Conservation (phyloP, 176 grass and related monocot genomes). For the Rhynchospora breviuscula region DNA sequence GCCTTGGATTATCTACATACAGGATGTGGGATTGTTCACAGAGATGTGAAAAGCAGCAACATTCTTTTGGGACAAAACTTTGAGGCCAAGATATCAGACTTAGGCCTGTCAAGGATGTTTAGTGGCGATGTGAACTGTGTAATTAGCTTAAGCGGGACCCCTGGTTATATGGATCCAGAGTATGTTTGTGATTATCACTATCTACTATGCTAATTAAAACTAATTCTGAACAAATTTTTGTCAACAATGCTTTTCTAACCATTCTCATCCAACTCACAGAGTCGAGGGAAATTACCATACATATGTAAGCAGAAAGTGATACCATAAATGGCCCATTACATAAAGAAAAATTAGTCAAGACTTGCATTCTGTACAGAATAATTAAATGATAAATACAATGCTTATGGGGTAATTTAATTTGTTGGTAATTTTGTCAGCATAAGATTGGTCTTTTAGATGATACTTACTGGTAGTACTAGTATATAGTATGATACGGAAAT, state of each 20-base stretch:
- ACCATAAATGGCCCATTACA: not conserved
- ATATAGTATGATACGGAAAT: not conserved
- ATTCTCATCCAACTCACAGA: too few species aligned
- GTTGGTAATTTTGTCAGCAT: too few species aligned
- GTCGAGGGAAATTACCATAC: not conserved
- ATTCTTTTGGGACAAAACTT: constrained; percentile 44
- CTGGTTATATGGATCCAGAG: constrained; percentile 59
- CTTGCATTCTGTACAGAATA: not conserved
- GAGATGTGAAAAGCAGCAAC: constrained; percentile 48
- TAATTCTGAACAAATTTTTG: not conserved
- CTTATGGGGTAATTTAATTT: too few species aligned
- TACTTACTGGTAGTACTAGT: too few species aligned
- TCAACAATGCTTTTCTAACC: not conserved
- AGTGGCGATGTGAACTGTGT: constrained; percentile 10
- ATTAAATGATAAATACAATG: not conserved
- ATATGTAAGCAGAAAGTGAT: not conserved
- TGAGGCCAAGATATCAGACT: constrained; percentile 45
- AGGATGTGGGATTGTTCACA: constrained; percentile 42
- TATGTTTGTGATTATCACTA: constrained; percentile 16
- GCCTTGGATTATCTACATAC: constrained; percentile 56
- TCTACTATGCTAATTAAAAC: not conserved
- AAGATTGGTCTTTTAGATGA: too few species aligned
- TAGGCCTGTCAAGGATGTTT: constrained; percentile 45
- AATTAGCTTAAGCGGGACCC: constrained; percentile 29
- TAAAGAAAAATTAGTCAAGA: not conserved